phyloP scores from a whole-genome alignment of 768 basidiomycete species.

The Dentipellis sp. region DNA sequence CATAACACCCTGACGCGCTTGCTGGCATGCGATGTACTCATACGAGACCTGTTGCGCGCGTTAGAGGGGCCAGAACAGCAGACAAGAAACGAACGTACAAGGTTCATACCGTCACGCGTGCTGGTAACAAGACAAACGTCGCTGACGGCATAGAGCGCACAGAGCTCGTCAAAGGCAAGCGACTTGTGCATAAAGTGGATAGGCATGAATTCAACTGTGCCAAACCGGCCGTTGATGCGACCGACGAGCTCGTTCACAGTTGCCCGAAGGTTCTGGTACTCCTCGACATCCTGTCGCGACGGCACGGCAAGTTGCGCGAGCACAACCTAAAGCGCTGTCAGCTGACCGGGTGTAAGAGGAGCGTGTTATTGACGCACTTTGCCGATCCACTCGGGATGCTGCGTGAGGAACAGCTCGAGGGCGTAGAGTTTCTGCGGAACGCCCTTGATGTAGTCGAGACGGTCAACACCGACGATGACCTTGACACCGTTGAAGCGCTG shows the following conservation, averaged over 20 bases:
- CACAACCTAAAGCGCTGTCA: constrained; percentile 54
- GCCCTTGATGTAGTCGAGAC: constrained; percentile 99
- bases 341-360: neutral
- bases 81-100: constrained; percentile 47
- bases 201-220: constrained; percentile 99
- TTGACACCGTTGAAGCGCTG: constrained; percentile 91
- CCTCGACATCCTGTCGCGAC: constrained; percentile 96
- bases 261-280: constrained; percentile 94
- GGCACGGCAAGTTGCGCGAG: constrained; percentile 96
- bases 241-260: constrained; percentile 98
- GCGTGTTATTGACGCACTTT: constrained; percentile 43
- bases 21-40: constrained; percentile 96
- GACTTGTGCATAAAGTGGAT: constrained; percentile 99
- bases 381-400: constrained; percentile 99
- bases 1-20: constrained; percentile 89
- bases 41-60: constrained; percentile 70
- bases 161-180: constrained; percentile 87
- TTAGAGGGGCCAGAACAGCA: constrained; percentile 6
- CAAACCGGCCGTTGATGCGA: constrained; percentile 96
- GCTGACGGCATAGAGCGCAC: constrained; percentile 94
- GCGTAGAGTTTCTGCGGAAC: constrained; percentile 98
- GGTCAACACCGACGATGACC: constrained; percentile 96
- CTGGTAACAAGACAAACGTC: constrained; percentile 94
- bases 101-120: constrained; percentile 98
- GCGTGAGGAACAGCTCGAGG: constrained; percentile 90